Conservation (phyloP, 2,329 filamentous ascomycete species). For the Alternaria brassicicola region DNA sequence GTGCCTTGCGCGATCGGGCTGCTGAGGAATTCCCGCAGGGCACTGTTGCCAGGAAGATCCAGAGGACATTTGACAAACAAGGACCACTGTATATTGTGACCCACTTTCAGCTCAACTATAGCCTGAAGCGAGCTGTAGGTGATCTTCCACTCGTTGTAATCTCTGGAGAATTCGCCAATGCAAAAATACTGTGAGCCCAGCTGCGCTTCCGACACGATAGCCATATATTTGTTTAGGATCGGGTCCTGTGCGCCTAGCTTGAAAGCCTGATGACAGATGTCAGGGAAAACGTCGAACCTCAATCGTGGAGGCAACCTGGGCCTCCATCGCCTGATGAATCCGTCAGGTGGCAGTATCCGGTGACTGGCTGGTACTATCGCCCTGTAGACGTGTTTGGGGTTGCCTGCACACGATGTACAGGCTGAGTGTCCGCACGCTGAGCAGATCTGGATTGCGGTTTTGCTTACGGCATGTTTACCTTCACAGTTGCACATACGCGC, state of each 20-base stretch:
- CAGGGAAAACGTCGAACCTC: constrained; percentile 25
- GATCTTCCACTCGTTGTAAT: constrained; percentile 50
- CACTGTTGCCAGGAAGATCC: constrained; percentile 48
- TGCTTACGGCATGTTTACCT: constrained; percentile 50
- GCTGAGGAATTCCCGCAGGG: constrained; percentile 51
- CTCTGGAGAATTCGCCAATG: constrained; percentile 25
- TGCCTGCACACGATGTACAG: constrained; percentile 61
- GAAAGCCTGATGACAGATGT: neutral
- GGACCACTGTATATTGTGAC: constrained; percentile 52
- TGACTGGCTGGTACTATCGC: constrained; percentile 5
- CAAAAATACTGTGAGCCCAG: constrained; percentile 19
- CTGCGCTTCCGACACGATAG: constrained; percentile 13
- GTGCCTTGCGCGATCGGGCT: constrained; percentile 29
- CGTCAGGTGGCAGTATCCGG: constrained; percentile 48
- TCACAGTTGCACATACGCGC: constrained; percentile 65
- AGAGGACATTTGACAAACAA: constrained; percentile 53
- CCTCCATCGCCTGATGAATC: constrained; percentile 54
- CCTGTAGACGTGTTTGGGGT: constrained; percentile 58
- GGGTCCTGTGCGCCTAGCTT: neutral
- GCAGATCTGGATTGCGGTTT: constrained; percentile 55
- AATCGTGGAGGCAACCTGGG: constrained; percentile 29
- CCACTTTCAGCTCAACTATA: constrained; percentile 50
- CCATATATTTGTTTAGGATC: constrained; percentile 8
- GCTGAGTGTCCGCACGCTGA: constrained; percentile 60
- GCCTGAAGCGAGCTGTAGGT: constrained; percentile 50